Percentiles rank a stretch among this genome's conserved stretches.
Conservation (phyloP, 371 early-diverging fungal species). For the Smittium culicis region DNA sequence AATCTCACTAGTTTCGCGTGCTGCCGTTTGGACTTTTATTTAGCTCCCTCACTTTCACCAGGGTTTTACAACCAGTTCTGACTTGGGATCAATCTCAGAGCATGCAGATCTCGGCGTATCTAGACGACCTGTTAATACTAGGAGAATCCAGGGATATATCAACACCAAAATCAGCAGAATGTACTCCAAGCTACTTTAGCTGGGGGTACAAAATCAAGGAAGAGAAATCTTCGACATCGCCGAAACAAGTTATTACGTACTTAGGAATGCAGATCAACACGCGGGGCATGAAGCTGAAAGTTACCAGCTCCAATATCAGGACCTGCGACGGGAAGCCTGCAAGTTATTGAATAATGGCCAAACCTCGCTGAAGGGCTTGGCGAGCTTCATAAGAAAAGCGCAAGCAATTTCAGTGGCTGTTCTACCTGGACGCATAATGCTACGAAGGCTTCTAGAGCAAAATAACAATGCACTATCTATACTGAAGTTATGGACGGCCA, state of each 20-base stretch:
- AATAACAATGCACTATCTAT: neutral
- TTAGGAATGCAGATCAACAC: conserved; percentile 30
- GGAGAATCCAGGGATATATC: neutral
- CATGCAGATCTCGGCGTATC: conserved; percentile 25
- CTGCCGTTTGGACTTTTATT: conserved; percentile 35
- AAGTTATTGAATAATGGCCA: neutral
- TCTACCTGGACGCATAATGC: neutral
- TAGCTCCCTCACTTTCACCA: conserved; percentile 33
- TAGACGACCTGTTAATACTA: conserved; percentile 28
- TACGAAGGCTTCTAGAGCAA: neutral
- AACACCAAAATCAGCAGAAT: conserved; percentile 15
- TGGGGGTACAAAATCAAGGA: conserved; percentile 26
- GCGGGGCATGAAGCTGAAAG: neutral
- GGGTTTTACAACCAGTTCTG: conserved; percentile 27
- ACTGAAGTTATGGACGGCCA: neutral
- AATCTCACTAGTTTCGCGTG: conserved; percentile 32
- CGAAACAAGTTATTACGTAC: conserved; percentile 26
- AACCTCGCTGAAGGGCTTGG: conserved; percentile 5
- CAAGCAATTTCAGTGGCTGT: conserved; percentile 7
- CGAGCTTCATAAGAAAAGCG: conserved; percentile 12
- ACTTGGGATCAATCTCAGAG: conserved; percentile 23
- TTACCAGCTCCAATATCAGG: neutral
- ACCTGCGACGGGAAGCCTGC: neutral
- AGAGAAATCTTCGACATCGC: conserved; percentile 19
- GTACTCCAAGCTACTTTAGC: conserved; percentile 16